Evolutionary conservation across 371 early-diverging fungal genomes (phyloP), one percentile per base, ranked within the genome.

Genomic region (Syncephalastrum monosporum): DNA sequence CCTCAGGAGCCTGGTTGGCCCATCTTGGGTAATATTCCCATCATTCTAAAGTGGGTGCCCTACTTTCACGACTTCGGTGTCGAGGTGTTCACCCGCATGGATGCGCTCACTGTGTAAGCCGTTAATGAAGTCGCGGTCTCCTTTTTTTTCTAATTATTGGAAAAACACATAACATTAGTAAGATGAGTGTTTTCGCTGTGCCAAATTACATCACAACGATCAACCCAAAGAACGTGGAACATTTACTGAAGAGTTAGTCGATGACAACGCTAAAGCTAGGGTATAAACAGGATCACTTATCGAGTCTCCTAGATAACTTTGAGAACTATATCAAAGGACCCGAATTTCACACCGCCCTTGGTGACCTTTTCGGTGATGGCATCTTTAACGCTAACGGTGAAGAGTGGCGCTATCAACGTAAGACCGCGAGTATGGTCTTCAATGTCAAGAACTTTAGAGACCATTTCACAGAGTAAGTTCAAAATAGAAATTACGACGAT

Each of bases 371-470:
- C 8, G 78, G 77, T 1, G 53, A 71, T 47, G 81, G 81, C 16
- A 77, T 77, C 47, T 79, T 79, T 42, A 72, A 72, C 56, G 69
- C 74, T 72, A 59, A 74, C 44, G 74, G 74, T 5, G 67, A 76
- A 57, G 60, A 65, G 33, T 77, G 77, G 77, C 53, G 54, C 41
- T 65, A 57, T 46, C 77, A 72, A 48, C 65, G 72, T 41, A 74
- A 74, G 52, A 55, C 65, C 25, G 77, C 82, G 0, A 65, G 70
- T n/a, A 46, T 77, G 42, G 74, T 82, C 56, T 82, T 82, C 43
- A 75, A 69, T 19, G 68, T 71, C 63, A 74, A 71, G 49, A 80
- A 79, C 23, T 80, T 80, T 63, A 64, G 81, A 4, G 73, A 78
- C 14, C 71, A 68, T 42, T 74, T 76, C 33, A 71, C 69, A 7